Evolutionary conservation across 1,284 basidiomycete species (phyloP).

Genomic region (Sanghuangporus weigelae): DNA sequence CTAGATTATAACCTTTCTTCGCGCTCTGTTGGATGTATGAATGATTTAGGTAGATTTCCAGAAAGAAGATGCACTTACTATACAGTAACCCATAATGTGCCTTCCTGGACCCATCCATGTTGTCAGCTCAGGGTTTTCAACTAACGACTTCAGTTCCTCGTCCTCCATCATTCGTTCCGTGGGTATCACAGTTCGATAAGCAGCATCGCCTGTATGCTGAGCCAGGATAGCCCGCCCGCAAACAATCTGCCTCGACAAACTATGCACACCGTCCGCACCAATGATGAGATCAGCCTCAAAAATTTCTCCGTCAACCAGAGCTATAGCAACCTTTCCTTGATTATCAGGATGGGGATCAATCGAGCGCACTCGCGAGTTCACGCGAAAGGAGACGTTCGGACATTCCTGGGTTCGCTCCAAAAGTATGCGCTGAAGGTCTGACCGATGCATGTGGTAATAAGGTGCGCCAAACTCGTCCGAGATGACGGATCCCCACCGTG

Average conservation of each 20-base stretch:
- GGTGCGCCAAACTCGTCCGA: slow-evolving; percentile 40
- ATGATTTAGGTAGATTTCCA: background rate
- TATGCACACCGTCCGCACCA: slow-evolving; percentile 52
- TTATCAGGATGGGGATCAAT: slow-evolving; percentile 32
- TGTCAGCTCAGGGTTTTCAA: slow-evolving; percentile 35
- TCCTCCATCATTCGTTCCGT: slow-evolving; percentile 29
- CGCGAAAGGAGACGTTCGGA: slow-evolving; percentile 33
- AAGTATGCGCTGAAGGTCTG: slow-evolving; percentile 44
- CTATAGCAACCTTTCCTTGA: slow-evolving; percentile 24
- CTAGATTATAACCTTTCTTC: slow-evolving; percentile 38
- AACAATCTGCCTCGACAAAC: slow-evolving; percentile 38
- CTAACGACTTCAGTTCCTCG: slow-evolving; percentile 30
- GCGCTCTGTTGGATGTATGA: slow-evolving; percentile 27
- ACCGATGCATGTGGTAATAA: slow-evolving; percentile 51
- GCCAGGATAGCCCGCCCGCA: slow-evolving; percentile 35
- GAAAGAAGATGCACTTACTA: slow-evolving; percentile 26
- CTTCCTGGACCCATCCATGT: slow-evolving; percentile 43
- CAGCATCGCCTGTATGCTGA: slow-evolving; percentile 35
- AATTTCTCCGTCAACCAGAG: slow-evolving; percentile 37
- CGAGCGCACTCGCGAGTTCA: slow-evolving; percentile 35
- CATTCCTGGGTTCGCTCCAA: slow-evolving; percentile 36
- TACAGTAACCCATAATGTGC: slow-evolving; percentile 41
- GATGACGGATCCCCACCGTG: slow-evolving; percentile 34
- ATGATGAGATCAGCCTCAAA: slow-evolving; percentile 43
- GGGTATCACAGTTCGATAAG: slow-evolving; percentile 33